Base-by-base conservation (phyloP, 2,329 filamentous ascomycete species). In the Macrophomina phaseolina region DNA sequence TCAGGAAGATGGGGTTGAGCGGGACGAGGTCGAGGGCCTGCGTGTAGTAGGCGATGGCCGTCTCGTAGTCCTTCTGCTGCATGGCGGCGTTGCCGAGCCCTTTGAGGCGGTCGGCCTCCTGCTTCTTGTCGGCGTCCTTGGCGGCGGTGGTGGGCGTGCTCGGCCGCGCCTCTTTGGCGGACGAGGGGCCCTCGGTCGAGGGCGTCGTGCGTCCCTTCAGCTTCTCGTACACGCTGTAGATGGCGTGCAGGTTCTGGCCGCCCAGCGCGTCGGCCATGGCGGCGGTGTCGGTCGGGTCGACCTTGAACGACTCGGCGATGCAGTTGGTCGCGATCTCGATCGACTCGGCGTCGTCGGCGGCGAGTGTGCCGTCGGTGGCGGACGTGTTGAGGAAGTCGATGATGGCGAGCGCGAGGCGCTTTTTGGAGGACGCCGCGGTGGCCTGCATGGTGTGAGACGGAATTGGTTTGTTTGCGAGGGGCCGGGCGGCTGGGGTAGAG, bases 191-290 rank as follows among this genome's bases (percentile, higher is more conserved):
- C 53, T 84, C 75, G 5, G 85, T 80, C 64, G 83, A 80, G 71
- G 69, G 78, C 4, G 80, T 81, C 64, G 81, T 83, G 78, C 87
- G 89, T 68, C 87, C 86, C 83, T 94, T 94, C 71, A 97, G 87
- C 82, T 96, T 97, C 83, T 99, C 95, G 82, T 97, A 98, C 71
- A 97, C 93, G 76, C 89, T 89, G 85, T 96, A 99, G 82, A 99
- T 96, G 79, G 90, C 90, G 69, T 93, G 86, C 69, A 99, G 90
- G 78, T 90, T 94, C 83, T 98, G 93, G 70, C 89, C 87, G 75
- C 93, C 94, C 71, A 97, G 84, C 72, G 94, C 93, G 72, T 91
- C 87, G 71, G 88, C 83, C 73, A 94, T 84, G 73, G 92, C 90
- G 65, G 86, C 83, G 74, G 88, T 84, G 81, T 97, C 90, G 69